Base-by-base conservation (phyloP, 768 basidiomycete species). In the Tephrocybe sp. region DNA sequence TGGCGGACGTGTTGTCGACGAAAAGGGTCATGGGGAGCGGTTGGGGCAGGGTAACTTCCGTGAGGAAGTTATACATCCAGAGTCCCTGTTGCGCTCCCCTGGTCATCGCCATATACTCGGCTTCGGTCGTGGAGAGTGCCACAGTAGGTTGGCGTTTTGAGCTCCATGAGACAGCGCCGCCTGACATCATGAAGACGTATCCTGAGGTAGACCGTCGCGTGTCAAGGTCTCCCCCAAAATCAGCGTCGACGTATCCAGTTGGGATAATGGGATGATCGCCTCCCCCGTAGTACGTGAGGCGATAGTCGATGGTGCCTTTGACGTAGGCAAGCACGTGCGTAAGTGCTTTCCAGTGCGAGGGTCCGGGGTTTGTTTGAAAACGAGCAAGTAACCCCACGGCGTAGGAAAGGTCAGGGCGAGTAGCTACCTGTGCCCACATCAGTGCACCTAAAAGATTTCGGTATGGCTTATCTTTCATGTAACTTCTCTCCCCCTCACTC, bases 291-390 rank as follows among this genome's bases (percentile, higher is more conserved):
- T 59, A 64, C 9, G 11, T 11, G 5, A 50, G 55, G 4, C 43
- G 34, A 18, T 53, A 58, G 47, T 64, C 49, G 1, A 57, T 41
- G 0, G 69, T 68, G 4, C 69, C 66, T 29, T 29, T 29, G 6
- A 29, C 27, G 11, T 29, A 29, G 27, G 27, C 27, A 5, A 29
- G 11, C 6, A 73, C 38, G 46, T 69, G 69, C 24, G 68, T 61
- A 15, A 69, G 56, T 1, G 70, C 70, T 2, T 64, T 58, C 70
- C 70, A 73, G 49, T 76, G 74, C 0, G 47, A 53, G 0, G 53
- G 42, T 0, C 64, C 62, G 6, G 68, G 68, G 41, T 66, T 62
- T 6, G 33, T 29, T 16, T 55, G 47, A 51, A 61, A 65, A 0
- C 57, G 56, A 0, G 63, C 50, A 0, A 68, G 55, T 1, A 55